Base-by-base conservation (phyloP, 495 filamentous ascomycete genomes). In the Hyaloscypha variabilis region DNA sequence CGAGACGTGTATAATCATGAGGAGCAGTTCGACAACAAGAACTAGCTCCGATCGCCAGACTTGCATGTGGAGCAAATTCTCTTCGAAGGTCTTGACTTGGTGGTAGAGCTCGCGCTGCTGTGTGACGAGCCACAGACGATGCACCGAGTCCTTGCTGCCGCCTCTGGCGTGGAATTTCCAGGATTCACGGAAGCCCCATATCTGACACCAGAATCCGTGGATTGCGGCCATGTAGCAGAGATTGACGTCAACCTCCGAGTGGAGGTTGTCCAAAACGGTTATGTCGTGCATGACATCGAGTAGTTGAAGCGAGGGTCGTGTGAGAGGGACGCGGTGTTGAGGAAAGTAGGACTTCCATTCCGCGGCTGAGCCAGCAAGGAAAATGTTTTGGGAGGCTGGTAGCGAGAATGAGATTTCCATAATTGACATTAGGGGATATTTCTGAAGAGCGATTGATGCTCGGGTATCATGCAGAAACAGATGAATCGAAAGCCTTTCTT, bases 1-100 rank as follows among this genome's bases (percentile, higher is more conserved):
- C 0, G 85, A 85, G 64, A 87, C 81, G 73, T 88, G 76, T 1
- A 89, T 73, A 64, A 86, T 80, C 79, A 88, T 83, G 3, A 83
- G 76, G 1, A 87, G 73, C 0, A 87, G 76, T 64, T 89, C 81
- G 17, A 86, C 73, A 1, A 88, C 69, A 6, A 88, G 71, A 3
- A 53, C n/a, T 50, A 36, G 52, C 30, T 24, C n/a, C 23, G 39
- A 26, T 31, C 52, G 49, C 42, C 6, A 51, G 2, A 23, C 28
- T 42, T 21, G 2, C 21, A 13, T 25, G 50, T 23, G 19, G 8
- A 58, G 36, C 3, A 46, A 14, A 6, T 19, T 21, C 30, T 58
- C 36, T 28, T n/a, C 57, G 34, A 58, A 62, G 17, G 55, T 24
- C 3, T 62, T 17, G 24, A 67, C 58, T 8, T 55, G 3, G 10